Percentiles rank a stretch among this genome's conserved stretches.
Conservation (phyloP, 148 eudicot species). For the Fagopyrum esculentum region DNA sequence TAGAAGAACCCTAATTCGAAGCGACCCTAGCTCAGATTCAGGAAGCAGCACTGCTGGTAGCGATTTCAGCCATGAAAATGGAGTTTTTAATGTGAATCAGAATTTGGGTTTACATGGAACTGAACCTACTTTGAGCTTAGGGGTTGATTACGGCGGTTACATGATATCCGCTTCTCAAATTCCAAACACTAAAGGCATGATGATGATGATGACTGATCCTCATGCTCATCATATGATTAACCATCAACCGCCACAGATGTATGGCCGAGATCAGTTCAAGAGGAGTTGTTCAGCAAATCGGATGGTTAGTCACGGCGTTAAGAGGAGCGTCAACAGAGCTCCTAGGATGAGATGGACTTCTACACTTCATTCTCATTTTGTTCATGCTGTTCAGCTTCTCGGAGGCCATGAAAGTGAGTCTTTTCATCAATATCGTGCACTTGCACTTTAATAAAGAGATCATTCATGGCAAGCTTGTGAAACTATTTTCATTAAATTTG, state of each 20-base stretch:
- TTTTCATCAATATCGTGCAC: neutral
- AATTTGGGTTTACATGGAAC: neutral
- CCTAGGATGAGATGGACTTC: constrained; percentile 99
- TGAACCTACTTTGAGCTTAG: constrained; percentile 39
- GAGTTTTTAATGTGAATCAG: constrained; percentile 7
- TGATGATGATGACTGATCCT: neutral
- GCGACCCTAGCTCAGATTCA: constrained; percentile 31
- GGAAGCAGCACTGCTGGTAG: constrained; percentile 29
- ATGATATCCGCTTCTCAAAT: constrained; percentile 5
- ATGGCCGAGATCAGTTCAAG: constrained; percentile 47
- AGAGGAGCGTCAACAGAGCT: constrained; percentile 53
- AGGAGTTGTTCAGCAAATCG: constrained; percentile 23
- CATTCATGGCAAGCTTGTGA: neutral
- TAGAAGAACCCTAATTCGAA: constrained; percentile 14
- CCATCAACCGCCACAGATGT: constrained; percentile 34
- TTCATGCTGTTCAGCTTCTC: constrained; percentile 93
- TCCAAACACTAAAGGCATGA: constrained; percentile 10
- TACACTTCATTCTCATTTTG: constrained; percentile 88
- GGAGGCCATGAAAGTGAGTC: constrained; percentile 93
- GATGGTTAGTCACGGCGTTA: constrained; percentile 23
- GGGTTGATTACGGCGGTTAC: constrained; percentile 21
- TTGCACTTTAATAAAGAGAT: neutral
- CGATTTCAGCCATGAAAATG: constrained; percentile 43
- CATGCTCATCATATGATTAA: neutral
- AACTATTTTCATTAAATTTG: no score